Base-by-base conservation (phyloP, 2,329 filamentous ascomycete species). In the Mollisia scopiformis region DNA sequence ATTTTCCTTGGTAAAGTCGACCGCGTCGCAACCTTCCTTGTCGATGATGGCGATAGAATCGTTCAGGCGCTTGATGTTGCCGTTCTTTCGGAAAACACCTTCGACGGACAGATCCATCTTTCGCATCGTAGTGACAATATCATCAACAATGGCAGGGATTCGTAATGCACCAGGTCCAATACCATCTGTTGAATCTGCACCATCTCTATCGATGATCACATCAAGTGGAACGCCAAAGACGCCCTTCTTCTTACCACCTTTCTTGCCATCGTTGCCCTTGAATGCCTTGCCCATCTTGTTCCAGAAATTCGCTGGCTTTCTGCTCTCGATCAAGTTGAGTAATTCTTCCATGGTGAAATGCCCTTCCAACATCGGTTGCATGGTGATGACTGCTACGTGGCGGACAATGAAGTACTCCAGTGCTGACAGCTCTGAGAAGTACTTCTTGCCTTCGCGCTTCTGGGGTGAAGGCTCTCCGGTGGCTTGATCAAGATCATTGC, bases 101-200 rank as follows among this genome's bases (percentile, higher is more conserved):
- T 99, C 95, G 1, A 99, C 92, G 1, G 94, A 98, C 80, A 99
- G 93, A 75, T 99, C 95, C 92, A 99, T 98, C 76, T 94, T 95
- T 69, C 93, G 88, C 92, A 99, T 97, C 13, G 93, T 93, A 3
- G 91, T 90, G 37, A 99, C 89, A 52, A 94, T 88, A 73, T 97
- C 94, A 71, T 98, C 94, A n/a, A 99, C 85, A 55, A 99, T 82
- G n/a, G 92, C 91, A 2, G 95, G 95, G 43, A 99, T 92, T 56
- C 92, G 90, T 59, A 99, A 82, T 14, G 92, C 90, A 19, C 93
- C 94, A 11, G 95, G 93, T 0, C 95, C 95, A 63, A 99, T 92
- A 35, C 95, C 95, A 74, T 98, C 93, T 1, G 93, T 98, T n/a
- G 93, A 98, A 73, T 99, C 95, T 41, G 95, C 94, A 46, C 94